Evolutionary conservation across 1,139 yeast genomes (phyloP), one percentile per base, ranked within the genome.

Genomic region (Yamadazyma friedrichii): DNA sequence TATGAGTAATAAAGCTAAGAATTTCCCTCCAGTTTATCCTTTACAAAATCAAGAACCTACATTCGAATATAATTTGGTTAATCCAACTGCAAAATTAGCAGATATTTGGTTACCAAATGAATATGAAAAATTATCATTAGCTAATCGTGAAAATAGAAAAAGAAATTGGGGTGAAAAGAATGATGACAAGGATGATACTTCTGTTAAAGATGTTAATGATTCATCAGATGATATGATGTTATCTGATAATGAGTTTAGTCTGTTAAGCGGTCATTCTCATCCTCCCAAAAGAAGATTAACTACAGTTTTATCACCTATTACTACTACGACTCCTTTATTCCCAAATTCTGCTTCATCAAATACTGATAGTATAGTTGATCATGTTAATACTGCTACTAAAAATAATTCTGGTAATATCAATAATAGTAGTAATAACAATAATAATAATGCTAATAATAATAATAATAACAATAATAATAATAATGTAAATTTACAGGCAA

Each of bases 211-310:
- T 4, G 50, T 56, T 30, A 42, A 55, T 27, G 65, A 60, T n/a
- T 55, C 65, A 2, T 58, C 62, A 35, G 75, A 70, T 36, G 75
- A 70, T 26, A 61, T 68, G 67, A 44, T 56, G 25, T 53, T 64
- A 24, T 62, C 72, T 6, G 75, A 68, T 47, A 57, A 63, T 11
- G 75, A 70, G 31, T 52, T 55, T 28, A 31, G 46, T 9, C 62
- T 57, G 42, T 46, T 55, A 8, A 58, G 65, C 10, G 56, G 61
- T 33, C 53, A 53, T 33, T 54, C 61, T 8, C 76, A 68, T 44
- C 75, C 75, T 6, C 69, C 75, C 1, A 71, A 71, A 39, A 56
- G 75, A 43, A 58, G 77, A 37, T 45, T 69, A 27, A 70, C 56
- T 24, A 24, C 35, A 9, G 51, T 51, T 5, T 43, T 46, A 30